Evolutionary conservation across 1,139 yeast species (phyloP), one percentile per base, ranked within the genome.

Genomic region (Sugiyamaella pinicola): DNA sequence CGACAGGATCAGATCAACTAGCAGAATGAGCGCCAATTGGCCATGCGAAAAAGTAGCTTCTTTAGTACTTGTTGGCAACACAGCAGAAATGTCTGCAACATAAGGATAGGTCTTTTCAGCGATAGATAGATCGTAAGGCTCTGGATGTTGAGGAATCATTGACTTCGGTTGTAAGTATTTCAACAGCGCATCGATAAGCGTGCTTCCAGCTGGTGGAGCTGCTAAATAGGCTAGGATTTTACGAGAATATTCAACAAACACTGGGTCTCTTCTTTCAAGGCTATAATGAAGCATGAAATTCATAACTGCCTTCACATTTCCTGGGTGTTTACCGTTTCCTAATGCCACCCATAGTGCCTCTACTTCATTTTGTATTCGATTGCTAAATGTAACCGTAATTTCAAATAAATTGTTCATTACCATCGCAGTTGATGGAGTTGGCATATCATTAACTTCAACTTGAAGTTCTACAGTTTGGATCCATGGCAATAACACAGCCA

Each of bases 271-370:
- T 52, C 86, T 76, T 43, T 83, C 83, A 52, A 91, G 74, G 42
- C 96, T 85, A 43, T 84, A 82, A 29, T 76, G 77, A 48, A 89
- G 75, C 37, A 90, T 74, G 63, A 82, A 93, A 45, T 84, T 87
- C 62, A 88, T 70, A 17, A 90, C 86, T 7, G 81, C 82, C 53
- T 84, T 84, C 34, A 85, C 84, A 63, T 93, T 91, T 9, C 76
- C 78, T 9, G 83, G 77, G 35, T 80, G 79, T n/a, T 76, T 74
- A 3, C 85, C 85, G 51, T 82, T 82, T 1, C 95, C 96, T 35
- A 93, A 74, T 0, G 97, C 95, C 3, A 87, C 89, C 99, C 99
- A 95, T 35, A 93, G 70, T 0, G 96, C 95, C 66, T 91, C 98
- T 8, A 93, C 88, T 62, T 90, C 97, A 62, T 85, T 85, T 47